phyloP scores from a whole-genome alignment of 345 rosid genomes.

The Ricinus communis region DNA sequence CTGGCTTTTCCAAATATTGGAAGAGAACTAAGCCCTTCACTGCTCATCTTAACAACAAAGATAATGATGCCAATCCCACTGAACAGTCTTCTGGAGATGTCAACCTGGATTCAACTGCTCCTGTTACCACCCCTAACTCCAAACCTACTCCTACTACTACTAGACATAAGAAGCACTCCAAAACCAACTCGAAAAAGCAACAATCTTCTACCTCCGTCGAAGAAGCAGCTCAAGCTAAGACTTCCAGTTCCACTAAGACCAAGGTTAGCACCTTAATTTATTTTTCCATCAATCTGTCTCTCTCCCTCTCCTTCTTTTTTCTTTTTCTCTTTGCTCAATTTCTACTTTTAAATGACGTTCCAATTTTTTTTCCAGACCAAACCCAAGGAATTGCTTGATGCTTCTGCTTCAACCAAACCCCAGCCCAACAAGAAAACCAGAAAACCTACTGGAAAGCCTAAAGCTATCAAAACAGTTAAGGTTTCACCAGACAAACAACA shows the following conservation, averaged over 20 bases:
- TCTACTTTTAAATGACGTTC: constrained; percentile 31
- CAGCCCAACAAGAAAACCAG: constrained; percentile 40
- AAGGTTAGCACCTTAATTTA: too few relatives aligned
- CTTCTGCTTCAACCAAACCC: constrained; percentile 39
- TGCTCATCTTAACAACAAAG: constrained; percentile 21
- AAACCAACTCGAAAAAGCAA: constrained; percentile 38
- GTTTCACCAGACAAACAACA: constrained; percentile 35
- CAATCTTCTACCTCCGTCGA: neutral
- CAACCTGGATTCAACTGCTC: constrained; percentile 24
- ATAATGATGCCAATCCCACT: constrained; percentile 17
- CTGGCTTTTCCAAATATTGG: constrained; percentile 33
- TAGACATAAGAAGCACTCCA: constrained; percentile 40
- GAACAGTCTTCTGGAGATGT: constrained; percentile 29
- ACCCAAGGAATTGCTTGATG: constrained; percentile 23
- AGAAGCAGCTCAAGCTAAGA: too few relatives aligned
- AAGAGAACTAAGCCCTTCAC: constrained; percentile 39
- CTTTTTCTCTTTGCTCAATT: neutral
- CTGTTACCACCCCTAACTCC: constrained; percentile 29
- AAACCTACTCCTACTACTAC: constrained; percentile 26
- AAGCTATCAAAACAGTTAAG: constrained; percentile 33
- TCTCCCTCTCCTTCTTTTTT: too few relatives aligned
- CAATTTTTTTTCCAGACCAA: constrained; percentile 32
- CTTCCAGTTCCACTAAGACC: too few relatives aligned
- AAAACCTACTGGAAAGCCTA: constrained; percentile 32
- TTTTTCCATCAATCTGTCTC: too few relatives aligned